Conservation (phyloP, 1,284 basidiomycete genomes). For the Sanguinoderma infundibulare region DNA sequence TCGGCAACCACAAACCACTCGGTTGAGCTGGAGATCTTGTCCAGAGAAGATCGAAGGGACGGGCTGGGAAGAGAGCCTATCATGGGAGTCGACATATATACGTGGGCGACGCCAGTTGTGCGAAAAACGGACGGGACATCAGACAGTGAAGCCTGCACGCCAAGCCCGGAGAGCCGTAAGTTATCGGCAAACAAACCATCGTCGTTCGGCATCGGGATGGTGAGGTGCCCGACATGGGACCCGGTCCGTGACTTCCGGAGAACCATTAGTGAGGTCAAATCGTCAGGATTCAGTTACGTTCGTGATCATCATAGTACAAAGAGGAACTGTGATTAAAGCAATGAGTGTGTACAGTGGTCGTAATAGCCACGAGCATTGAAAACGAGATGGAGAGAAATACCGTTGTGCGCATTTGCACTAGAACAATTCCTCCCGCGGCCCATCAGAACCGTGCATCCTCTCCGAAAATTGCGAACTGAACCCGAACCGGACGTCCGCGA, state of each 20-base stretch:
- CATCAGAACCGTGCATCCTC: constrained; percentile 27
- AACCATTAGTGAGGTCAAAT: too few relatives aligned
- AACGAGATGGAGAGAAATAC: background rate
- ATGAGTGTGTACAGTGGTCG: constrained; percentile 5
- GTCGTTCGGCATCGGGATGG: too few relatives aligned
- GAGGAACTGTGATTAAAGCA: background rate
- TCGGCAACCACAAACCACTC: background rate
- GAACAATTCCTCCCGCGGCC: constrained; percentile 31
- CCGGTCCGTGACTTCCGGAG: too few relatives aligned
- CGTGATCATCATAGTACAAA: background rate
- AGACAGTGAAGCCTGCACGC: too few relatives aligned
- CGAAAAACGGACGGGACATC: too few relatives aligned
- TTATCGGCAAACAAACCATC: too few relatives aligned
- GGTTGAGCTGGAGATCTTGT: background rate
- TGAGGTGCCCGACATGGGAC: too few relatives aligned
- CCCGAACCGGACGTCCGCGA: constrained; percentile 26
- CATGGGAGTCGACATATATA: too few relatives aligned
- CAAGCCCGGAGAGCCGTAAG: too few relatives aligned
- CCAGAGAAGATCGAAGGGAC: background rate
- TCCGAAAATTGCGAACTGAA: constrained; percentile 42
- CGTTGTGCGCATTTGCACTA: constrained; percentile 10
- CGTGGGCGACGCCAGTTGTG: too few relatives aligned
- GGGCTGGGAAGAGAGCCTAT: background rate
- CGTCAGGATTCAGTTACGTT: background rate
- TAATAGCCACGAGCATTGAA: background rate